Evolutionary conservation across 2,329 filamentous ascomycete genomes (phyloP), one percentile per base, ranked within the genome.

Genomic region (Elsinoe batatas): DNA sequence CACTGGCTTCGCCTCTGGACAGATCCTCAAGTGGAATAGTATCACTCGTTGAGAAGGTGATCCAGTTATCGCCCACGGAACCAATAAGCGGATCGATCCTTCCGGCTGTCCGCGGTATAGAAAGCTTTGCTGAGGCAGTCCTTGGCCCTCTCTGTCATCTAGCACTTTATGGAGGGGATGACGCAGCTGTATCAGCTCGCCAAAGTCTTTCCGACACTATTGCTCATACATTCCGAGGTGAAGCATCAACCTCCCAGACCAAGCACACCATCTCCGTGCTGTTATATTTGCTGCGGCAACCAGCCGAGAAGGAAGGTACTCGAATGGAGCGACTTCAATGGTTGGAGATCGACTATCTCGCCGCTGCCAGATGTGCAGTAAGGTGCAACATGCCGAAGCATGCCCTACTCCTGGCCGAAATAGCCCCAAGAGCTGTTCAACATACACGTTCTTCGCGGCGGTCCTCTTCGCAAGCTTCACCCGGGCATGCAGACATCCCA

Each of bases 231-330:
- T 69, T 72, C 59, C 69, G 72, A 58, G 69, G 74, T 11, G 59
- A 68, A 1, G 62, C 56, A 62, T 56, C 79, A 73, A 79, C 78
- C 56, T 77, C 82, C 5, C 88, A 88, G 62, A 72, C 86, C 51
- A 83, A 82, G 58, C 77, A 93, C 35, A 73, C 95, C 1, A 78
- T 97, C 37, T 85, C 88, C 60, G 81, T 84, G 3, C 76, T 98
- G 30, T 73, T 98, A 2, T 98, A 97, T 65, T 77, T 99, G n/a
- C 82, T 90, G 36, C 89, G 85, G 3, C 91, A 94, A 65, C 77
- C 80, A 26, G 72, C 85, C 12, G 87, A 87, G 0, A 79, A 82
- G 11, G 93, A 98, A 68, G 72, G 74, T 0, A 95, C 88, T 0
- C 85, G 87, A 61, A 84, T 84, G 6, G 88, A 95, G 62, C 81